These are phyloP conservation scores for Globisporangium carolinianum DNA, from an alignment of 352 stramenopile genomes.

Conservation along the genomic window DNA sequence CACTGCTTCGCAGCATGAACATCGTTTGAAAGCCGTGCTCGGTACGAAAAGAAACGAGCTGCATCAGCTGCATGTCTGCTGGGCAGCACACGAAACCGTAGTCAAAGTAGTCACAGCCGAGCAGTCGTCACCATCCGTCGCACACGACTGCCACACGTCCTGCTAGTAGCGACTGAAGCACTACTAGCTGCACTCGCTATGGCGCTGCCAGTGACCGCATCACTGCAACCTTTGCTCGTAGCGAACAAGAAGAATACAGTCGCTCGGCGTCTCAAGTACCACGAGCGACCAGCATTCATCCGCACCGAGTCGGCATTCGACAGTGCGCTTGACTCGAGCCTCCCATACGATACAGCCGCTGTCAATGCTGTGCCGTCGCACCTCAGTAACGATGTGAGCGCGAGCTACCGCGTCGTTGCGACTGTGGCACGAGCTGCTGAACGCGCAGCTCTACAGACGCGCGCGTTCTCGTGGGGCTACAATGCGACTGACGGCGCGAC, in stretches of 20 bases:
- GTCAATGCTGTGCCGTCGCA: constrained; percentile 5
- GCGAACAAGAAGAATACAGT: constrained; percentile 25
- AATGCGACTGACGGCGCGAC: constrained; percentile 37
- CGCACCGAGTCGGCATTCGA: constrained; percentile 23
- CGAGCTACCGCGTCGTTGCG: constrained; percentile 33
- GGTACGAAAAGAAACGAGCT: too few species aligned
- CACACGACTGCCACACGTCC: too few species aligned
- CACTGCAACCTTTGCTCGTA: neutral
- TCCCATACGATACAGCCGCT: neutral
- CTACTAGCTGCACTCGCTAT: too few species aligned
- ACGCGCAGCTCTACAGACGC: constrained; percentile 17
- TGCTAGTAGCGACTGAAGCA: too few species aligned
- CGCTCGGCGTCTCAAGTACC: constrained; percentile 29
- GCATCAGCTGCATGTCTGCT: too few species aligned
- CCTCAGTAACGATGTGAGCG: constrained; percentile 18
- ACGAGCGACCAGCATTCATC: constrained; percentile 37
- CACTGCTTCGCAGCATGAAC: too few species aligned
- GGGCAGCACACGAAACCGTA: too few species aligned
- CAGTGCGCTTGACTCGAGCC: neutral
- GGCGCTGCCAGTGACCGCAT: neutral
- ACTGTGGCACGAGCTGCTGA: constrained; percentile 28
- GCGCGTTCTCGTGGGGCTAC: constrained; percentile 52
- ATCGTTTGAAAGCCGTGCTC: too few species aligned
- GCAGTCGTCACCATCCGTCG: too few species aligned
- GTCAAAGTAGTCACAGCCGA: too few species aligned